Base-by-base conservation (phyloP, 148 eudicot species). In the Vaccinium myrtillus region DNA sequence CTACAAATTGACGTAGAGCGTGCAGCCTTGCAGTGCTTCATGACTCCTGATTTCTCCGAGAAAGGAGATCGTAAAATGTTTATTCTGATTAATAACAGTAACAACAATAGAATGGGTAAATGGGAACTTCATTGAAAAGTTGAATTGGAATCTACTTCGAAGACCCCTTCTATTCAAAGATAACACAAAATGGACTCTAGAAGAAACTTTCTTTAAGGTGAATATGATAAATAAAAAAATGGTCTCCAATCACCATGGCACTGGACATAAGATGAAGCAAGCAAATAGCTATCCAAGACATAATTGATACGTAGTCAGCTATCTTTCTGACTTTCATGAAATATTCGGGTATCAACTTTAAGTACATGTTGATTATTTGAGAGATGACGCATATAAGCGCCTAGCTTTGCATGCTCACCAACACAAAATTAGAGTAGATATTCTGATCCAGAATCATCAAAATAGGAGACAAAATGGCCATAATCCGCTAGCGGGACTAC, bases 231-330 rank as follows among this genome's bases (percentile, higher is more conserved):
- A 25, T 39, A 76, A 15, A 23, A 19, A 21, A 10, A 76, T 49
- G 21, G 76, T 71, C 76, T 71, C 48, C 76, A 30, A 71, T 71
- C 76, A 71, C 46, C 76, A 25, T 43, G n/a, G 51, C 77, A 43
- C 50, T 74, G 14, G 25, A 2, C 23, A 36, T 23, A 23, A 77
- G 16, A 50, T 77, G 10, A 51, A 51, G 19, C 59, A 77, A 9
- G 55, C 80, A 23, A 15, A 23, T 1, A 77, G 58, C 59, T 25
- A 51, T 77, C 80, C 43, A 14, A 77, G 21, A 77, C 59, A 23
- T 77, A 51, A 77, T 15, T 77, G 59, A 12, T 51, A 50, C 21
- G 25, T 77, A 2, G 19, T 51, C 80, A 50, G 67, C 81, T 55
- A 55, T 54, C 81, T 55, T 30, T 54, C 48, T 30, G 25, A 16